Evolutionary conservation across 2,329 filamentous ascomycete species (phyloP), one percentile per base, ranked within the genome.

Genomic region (Drechslera avenae): DNA sequence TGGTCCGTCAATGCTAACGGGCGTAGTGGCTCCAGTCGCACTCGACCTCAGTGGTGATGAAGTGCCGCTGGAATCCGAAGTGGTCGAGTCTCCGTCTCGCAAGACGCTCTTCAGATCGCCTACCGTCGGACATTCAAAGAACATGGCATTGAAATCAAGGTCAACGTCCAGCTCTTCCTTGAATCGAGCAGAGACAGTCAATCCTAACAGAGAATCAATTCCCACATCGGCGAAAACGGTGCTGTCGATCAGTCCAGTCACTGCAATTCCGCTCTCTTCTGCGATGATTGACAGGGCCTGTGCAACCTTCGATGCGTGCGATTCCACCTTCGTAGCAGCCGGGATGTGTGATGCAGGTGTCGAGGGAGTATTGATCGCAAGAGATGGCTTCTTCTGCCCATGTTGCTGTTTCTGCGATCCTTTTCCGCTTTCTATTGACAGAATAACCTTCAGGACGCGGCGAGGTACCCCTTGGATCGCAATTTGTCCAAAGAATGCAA

Each of bases 101-200:
- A n/a, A n/a, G n/a, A n/a, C n/a, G n/a, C n/a, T n/a, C 63, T 45
- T 75, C 73, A 84, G 78, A 46, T 80, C 79, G 18, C 79, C 79
- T 43, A 83, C 78, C 3, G 80, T 82, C 2, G 80, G 77, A 44
- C 79, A 77, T 47, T 84, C 81, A 10, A 79, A 79, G 69, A 84
- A 83, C n/a, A 83, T 17, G 5, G 46, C 19, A 30, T 49, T 43
- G 19, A 39, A 39, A 12, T 56, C 50, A 6, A 60, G 23, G 14
- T 63, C 60, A 13, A 63, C 32, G 10, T 59, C 64, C 13, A 69
- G 52, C 34, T 69, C 57, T 18, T 69, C 66, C 21, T 52, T 43
- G 19, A 70, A 53, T 12, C 60, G 46, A n/a, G 50, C 50, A 1
- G 42, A 48, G 23, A 72, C 60, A 16, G 56, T 57, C 19, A 72